Evolutionary conservation across 2,329 filamentous ascomycete species (phyloP).

Genomic region (Penicillium polonicum): DNA sequence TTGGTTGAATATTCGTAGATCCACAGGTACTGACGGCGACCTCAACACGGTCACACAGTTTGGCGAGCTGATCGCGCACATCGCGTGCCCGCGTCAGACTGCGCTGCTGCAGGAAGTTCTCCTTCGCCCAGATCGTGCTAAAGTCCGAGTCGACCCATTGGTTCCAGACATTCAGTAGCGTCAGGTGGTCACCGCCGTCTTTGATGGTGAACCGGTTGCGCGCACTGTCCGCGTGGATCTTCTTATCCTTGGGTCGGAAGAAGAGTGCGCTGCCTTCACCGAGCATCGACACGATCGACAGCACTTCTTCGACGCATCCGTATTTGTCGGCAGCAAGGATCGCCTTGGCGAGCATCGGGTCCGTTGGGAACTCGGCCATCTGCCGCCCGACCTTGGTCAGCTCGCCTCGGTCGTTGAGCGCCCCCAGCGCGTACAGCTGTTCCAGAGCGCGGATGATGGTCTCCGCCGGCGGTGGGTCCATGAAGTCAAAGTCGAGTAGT

Average conservation of each 20-base stretch:
- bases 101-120: slow-evolving; percentile 92
- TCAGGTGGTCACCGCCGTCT: slow-evolving; percentile 86
- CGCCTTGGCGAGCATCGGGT: slow-evolving; percentile 86
- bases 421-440: slow-evolving; percentile 85
- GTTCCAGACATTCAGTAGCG: slow-evolving; percentile 88
- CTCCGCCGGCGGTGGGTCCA: slow-evolving; percentile 88
- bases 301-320: slow-evolving; percentile 88
- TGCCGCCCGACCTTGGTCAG: slow-evolving; percentile 88
- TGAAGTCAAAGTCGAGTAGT: slow-evolving; percentile 90
- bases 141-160: slow-evolving; percentile 94
- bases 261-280: slow-evolving; percentile 85
- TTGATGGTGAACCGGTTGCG: slow-evolving; percentile 84
- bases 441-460: slow-evolving; percentile 86
- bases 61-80: slow-evolving; percentile 86
- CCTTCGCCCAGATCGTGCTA: slow-evolving; percentile 78
- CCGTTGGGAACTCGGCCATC: slow-evolving; percentile 92
- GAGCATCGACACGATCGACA: slow-evolving; percentile 93
- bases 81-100: slow-evolving; percentile 86
- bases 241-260: slow-evolving; percentile 95
- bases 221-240: slow-evolving; percentile 90
- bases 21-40: slow-evolving; percentile 69
- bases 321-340: slow-evolving; percentile 86
- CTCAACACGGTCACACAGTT: slow-evolving; percentile 91
- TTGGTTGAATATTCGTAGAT: slow-evolving; percentile 68
- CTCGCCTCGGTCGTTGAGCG: slow-evolving; percentile 82